Base-by-base conservation (phyloP, 345 rosid species). In the Ceriops zippeliana region DNA sequence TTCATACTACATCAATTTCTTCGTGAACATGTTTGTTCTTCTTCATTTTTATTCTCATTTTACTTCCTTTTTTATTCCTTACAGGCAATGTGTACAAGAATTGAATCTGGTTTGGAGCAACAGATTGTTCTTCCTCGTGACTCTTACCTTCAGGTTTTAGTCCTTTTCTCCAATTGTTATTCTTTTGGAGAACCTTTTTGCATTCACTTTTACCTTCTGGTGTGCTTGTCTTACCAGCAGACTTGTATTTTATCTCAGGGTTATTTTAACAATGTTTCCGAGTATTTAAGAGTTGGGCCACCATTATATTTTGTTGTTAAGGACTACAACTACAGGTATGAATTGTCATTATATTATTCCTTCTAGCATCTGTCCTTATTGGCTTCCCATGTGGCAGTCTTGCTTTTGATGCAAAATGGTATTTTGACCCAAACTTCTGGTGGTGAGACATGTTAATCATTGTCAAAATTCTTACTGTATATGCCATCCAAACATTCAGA, bases 21-120 rank as follows among this genome's bases (percentile, higher is more conserved):
- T 34, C 27, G 9, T 11, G 19, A 37, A 8, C 32, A 31, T 46
- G 38, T 8, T 38, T 51, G 52, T 20, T 61, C 13, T 10, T 54
- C 26, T 31, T 72, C 47, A 24, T 22, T 59, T 15, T 28, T 28
- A 17, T 28, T 37, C 20, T 5, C 7, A 7, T 61, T 38, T 34
- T 9, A 31, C 7, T 21, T 32, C 26, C 51, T 2, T 17, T 46
- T 52, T 13, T 51, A 28, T 73, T 56, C 59, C 31, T 42, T 52
- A 52, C 69, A 93, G 98, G 96, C 96, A 28, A 81, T 93, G 63
- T 82, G 89, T 62, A 86, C 96, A 28, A 84, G 98, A 72, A 85
- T 91, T 58, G 90, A 91, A 72, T 86, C 96, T 72, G 98, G 98
- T 80, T 81, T 93, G 85, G 98, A 93, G 72, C 98, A 93, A 76